These are phyloP conservation scores for Thermothielavioides terrestris DNA, from an alignment of 495 filamentous ascomycete genomes.

Conservation along the genomic window DNA sequence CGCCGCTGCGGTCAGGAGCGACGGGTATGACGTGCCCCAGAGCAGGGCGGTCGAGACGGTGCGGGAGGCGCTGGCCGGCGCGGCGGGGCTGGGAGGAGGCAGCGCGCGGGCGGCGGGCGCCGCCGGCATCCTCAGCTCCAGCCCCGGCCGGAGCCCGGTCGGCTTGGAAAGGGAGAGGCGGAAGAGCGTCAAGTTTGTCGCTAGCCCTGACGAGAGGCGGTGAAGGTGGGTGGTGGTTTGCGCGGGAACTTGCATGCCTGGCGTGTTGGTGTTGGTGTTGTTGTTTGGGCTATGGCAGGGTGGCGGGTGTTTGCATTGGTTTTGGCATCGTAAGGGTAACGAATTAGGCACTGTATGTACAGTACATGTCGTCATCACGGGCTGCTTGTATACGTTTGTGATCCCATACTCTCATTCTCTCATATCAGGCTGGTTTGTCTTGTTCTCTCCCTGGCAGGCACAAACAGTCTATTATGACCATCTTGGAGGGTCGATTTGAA, in stretches of 20 bases:
- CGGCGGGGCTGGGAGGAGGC: background rate
- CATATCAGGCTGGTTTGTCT: no score
- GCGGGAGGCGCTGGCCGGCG: constrained; percentile 31
- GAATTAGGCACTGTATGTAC: no score
- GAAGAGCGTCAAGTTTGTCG: constrained; percentile 49
- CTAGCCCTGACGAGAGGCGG: constrained; percentile 17
- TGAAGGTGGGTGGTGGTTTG: background rate
- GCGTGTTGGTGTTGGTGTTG: background rate
- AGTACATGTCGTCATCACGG: no score
- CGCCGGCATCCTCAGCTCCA: constrained; percentile 40
- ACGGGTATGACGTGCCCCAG: constrained; percentile 38
- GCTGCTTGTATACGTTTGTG: no score
- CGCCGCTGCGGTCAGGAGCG: constrained; percentile 15
- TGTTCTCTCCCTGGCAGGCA: no score
- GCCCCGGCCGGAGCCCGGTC: constrained; percentile 27
- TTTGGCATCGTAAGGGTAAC: no score
- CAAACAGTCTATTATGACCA: no score
- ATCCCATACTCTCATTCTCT: no score
- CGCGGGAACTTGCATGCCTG: background rate
- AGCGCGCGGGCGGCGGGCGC: constrained; percentile 5
- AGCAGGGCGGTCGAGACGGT: constrained; percentile 48
- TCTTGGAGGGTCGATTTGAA: no score
- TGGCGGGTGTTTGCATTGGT: no score
- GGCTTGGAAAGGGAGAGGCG: constrained; percentile 37
- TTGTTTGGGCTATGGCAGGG: background rate